phyloP scores from a whole-genome alignment of 345 rosid genomes.

The Zanthoxylum bungeanum region DNA sequence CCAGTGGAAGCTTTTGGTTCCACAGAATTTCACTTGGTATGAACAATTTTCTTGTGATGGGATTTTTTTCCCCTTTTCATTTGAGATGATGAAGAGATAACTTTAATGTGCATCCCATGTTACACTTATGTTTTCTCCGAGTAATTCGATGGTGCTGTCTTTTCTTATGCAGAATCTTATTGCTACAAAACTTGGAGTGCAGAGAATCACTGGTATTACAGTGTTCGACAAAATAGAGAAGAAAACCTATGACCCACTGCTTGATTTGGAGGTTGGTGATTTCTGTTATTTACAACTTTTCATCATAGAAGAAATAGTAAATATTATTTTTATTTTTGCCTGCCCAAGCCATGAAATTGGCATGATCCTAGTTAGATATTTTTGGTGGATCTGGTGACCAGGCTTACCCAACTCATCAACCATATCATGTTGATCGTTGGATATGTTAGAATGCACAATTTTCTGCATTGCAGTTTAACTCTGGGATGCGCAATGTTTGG shows the following conservation, averaged over 20 bases:
- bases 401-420: not conserved
- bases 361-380: not conserved
- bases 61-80: not conserved
- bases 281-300: not conserved
- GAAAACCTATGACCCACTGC: conserved; percentile 59
- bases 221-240: conserved; percentile 68
- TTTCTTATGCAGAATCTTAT: conserved; percentile 63
- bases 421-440: not conserved
- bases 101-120: not conserved
- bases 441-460: not conserved
- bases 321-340: not conserved
- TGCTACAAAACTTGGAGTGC: conserved; percentile 83
- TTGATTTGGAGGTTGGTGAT: conserved; percentile 78
- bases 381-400: not conserved
- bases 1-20: conserved; percentile 69
- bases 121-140: conserved; percentile 4
- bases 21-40: conserved; percentile 67
- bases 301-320: not conserved
- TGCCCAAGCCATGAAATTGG: not conserved
- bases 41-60: conserved; percentile 11
- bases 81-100: not conserved
- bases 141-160: conserved; percentile 10
- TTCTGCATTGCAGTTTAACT: not conserved
- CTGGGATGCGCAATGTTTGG: not conserved
- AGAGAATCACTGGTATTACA: conserved; percentile 69